Evolutionary conservation across 345 rosid species (phyloP).

Genomic region (Euphorbia pulcherrima): DNA sequence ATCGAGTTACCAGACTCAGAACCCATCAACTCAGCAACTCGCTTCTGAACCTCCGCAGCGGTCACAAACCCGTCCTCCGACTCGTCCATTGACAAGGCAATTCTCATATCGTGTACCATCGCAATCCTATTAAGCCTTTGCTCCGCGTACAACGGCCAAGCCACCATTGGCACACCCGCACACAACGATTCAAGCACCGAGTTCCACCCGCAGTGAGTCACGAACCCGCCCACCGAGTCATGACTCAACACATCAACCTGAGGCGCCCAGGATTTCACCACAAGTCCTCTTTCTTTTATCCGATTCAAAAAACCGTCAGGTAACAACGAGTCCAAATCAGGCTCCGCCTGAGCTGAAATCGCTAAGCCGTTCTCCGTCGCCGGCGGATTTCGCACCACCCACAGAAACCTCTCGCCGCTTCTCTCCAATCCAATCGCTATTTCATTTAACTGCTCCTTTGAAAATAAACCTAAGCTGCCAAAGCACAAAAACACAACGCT

Average conservation of each 20-base stretch:
- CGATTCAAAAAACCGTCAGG: conserved; percentile 32
- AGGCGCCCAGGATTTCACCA: conserved; percentile 58
- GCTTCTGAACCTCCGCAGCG: conserved; percentile 45
- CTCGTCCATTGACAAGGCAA: conserved; percentile 46
- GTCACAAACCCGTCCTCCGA: conserved; percentile 45
- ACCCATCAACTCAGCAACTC: conserved; percentile 50
- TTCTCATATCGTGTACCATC: conserved; percentile 55
- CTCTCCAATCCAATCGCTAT: conserved; percentile 44
- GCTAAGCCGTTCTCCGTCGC: not conserved
- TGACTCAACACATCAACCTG: conserved; percentile 52
- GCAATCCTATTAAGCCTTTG: conserved; percentile 32
- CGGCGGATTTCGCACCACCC: conserved; percentile 47
- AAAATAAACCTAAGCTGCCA: conserved; percentile 43
- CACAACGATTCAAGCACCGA: conserved; percentile 53
- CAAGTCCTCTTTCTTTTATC: conserved; percentile 40
- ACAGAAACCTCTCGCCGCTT: conserved; percentile 43
- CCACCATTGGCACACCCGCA: conserved; percentile 50
- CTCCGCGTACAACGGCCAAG: conserved; percentile 54
- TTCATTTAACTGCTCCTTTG: conserved; percentile 33
- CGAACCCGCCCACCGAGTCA: conserved; percentile 52
- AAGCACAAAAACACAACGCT: conserved; percentile 42
- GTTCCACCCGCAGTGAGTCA: conserved; percentile 75
- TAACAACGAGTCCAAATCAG: not conserved
- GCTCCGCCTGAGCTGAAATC: conserved; percentile 1
- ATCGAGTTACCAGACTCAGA: conserved; percentile 27